These are phyloP conservation scores for Teratosphaeria viscida DNA, from an alignment of 2,329 filamentous ascomycete genomes.

Conservation along the genomic window DNA sequence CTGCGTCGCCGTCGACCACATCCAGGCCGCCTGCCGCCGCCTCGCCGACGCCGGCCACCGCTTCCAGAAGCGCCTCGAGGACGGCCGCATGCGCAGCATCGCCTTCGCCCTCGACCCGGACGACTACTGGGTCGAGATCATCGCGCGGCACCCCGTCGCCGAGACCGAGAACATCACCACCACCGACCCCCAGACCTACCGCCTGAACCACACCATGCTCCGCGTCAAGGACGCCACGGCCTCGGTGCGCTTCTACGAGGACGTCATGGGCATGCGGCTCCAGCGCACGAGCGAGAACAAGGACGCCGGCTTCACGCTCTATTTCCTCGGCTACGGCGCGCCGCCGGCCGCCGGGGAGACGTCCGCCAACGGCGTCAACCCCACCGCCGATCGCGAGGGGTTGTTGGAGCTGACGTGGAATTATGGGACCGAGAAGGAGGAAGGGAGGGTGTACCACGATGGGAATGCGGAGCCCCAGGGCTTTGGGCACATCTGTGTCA, in stretches of 20 bases:
- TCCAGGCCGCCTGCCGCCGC: constrained; percentile 71
- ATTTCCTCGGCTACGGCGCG: constrained; percentile 72
- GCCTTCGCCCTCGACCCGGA: constrained; percentile 64
- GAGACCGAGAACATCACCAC: constrained; percentile 60
- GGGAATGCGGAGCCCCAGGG: constrained; percentile 88
- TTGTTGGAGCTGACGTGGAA: constrained; percentile 85
- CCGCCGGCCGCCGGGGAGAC: constrained; percentile 33
- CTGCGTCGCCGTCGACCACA: constrained; percentile 57
- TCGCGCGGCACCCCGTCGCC: constrained; percentile 61
- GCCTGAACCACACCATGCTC: constrained; percentile 81
- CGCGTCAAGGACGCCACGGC: constrained; percentile 61
- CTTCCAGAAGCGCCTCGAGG: constrained; percentile 90
- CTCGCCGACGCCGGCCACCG: constrained; percentile 82
- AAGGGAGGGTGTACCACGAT: constrained; percentile 76
- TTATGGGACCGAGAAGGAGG: constrained; percentile 74
- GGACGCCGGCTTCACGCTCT: constrained; percentile 71
- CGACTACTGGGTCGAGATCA: constrained; percentile 59
- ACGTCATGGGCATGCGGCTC: constrained; percentile 79
- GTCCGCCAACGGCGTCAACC: constrained; percentile 46
- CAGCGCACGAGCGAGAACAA: constrained; percentile 61
- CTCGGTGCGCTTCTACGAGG: constrained; percentile 47
- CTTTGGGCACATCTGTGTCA: constrained; percentile 69
- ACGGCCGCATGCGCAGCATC: constrained; percentile 78
- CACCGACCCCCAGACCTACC: constrained; percentile 67
- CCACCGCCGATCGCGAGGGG: constrained; percentile 62